Percentiles rank a stretch among this genome's conserved stretches.
phyloP scores from a whole-genome alignment of 1,284 basidiomycete species.

The Moesziomyces aphidis region DNA sequence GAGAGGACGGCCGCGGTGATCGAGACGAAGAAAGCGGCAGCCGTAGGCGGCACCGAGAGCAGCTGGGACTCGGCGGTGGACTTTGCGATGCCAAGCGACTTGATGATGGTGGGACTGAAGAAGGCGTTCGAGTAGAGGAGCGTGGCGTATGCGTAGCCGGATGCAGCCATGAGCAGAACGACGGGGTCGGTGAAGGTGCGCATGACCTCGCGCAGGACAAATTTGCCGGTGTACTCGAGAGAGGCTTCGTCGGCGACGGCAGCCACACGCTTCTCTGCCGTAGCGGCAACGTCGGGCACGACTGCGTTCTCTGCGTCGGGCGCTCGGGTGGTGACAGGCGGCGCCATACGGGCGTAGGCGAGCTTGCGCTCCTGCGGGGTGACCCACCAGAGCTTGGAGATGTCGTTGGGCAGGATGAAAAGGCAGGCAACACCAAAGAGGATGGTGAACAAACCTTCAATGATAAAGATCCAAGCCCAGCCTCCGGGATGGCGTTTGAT shows the following conservation, averaged over 20 bases:
- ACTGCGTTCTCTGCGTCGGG: conserved; percentile 8
- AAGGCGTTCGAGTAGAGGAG: conserved; percentile 56
- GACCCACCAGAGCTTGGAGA: conserved; percentile 52
- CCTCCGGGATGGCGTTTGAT: conserved; percentile 49
- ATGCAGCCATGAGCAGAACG: conserved; percentile 39
- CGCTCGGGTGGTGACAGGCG: conserved; percentile 5
- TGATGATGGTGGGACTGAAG: conserved; percentile 63
- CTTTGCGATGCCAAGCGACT: conserved; percentile 39
- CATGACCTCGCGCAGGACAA: conserved; percentile 45
- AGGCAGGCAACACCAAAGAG: conserved; percentile 49
- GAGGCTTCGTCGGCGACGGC: conserved; percentile 19
- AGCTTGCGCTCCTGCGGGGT: conserved; percentile 46
- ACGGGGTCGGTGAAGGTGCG: conserved; percentile 52
- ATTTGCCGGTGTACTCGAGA: conserved; percentile 32
- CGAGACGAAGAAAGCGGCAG: conserved; percentile 55
- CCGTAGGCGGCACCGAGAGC: conserved; percentile 58
- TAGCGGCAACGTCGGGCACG: conserved; percentile 9
- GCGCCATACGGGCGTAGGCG: conserved; percentile 48
- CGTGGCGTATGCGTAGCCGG: conserved; percentile 53
- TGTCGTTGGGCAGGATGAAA: conserved; percentile 55
- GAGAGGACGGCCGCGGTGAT: conserved; percentile 53
- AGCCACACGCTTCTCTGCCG: conserved; percentile 22
- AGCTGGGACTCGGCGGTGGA: conserved; percentile 52
- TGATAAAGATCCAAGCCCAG: conserved; percentile 62
- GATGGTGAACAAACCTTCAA: conserved; percentile 61